Evolutionary conservation across 805 yeast genomes (phyloP), one percentile per base, ranked within the genome.

Genomic region (Starmera dryadoides): DNA sequence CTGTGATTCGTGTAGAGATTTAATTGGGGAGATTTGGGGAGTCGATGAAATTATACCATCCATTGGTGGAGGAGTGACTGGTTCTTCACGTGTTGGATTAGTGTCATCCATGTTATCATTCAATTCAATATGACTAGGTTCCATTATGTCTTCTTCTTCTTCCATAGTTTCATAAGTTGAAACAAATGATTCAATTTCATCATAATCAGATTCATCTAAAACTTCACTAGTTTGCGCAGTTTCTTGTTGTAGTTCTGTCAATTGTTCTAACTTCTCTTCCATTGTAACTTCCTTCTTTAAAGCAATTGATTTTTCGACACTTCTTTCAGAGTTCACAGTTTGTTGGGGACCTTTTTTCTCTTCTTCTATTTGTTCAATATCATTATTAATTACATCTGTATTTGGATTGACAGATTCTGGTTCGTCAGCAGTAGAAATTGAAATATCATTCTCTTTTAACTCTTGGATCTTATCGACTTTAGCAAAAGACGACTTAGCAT

Each of bases 311-410:
- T 25, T 25, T 11, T n/a, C n/a, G n/a, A n/a, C n/a, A n/a, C n/a
- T n/a, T n/a, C n/a, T n/a, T n/a, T n/a, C n/a, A n/a, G n/a, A n/a
- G n/a, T n/a, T n/a, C n/a, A n/a, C n/a, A n/a, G n/a, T n/a, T n/a
- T n/a, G n/a, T n/a, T n/a, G n/a, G n/a, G n/a, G n/a, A n/a, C n/a
- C n/a, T n/a, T n/a, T n/a, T n/a, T 60, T 0, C 75, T 78, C 8
- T 58, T 58, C 52, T 78, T 79, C 56, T 79, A 79, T 40, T 55
- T 60, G 45, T 72, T 61, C 40, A 67, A 50, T 4, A 51, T 53
- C 23, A 21, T 9, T 9, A 6, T 21, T 9, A 21, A 6, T 21
- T 6, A 9, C 23, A 6, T 21, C 23, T 21, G 9, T 6, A 21
- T 6, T 21, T 21, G 23, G 9, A 6, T 21, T 21, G 23, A 6